A percentile compares a stretch with the other conserved stretches of the same genome.
These are phyloP conservation scores for Condylostoma magnum DNA, from an alignment of 169 alveolate species.

Conservation along the genomic window DNA sequence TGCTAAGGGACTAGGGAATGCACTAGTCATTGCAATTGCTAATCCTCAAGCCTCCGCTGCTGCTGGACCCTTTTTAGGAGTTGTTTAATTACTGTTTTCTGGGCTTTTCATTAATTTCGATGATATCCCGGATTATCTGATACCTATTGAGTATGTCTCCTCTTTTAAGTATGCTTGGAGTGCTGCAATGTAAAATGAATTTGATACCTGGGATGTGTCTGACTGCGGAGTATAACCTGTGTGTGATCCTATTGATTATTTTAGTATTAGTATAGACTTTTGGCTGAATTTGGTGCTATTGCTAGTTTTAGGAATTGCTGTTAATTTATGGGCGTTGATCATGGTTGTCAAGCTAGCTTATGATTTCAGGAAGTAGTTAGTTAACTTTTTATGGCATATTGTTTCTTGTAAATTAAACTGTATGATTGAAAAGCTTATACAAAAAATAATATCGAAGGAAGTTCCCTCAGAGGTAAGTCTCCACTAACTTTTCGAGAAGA, in stretches of 20 bases:
- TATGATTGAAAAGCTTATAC: no score
- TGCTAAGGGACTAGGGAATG: slow-evolving; percentile 25
- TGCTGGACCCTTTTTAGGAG: slow-evolving; percentile 44
- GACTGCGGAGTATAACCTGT: no score
- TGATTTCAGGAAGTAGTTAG: no score
- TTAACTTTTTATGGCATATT: no score
- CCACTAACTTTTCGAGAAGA: no score
- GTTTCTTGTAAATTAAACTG: no score
- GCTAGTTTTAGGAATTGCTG: background rate
- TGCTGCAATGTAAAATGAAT: slow-evolving; percentile 32
- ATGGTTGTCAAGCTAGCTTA: background rate
- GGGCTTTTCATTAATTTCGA: slow-evolving; percentile 70
- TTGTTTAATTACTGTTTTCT: slow-evolving; percentile 58
- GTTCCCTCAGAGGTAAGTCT: no score
- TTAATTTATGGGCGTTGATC: background rate
- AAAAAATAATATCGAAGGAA: no score
- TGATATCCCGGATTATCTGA: slow-evolving; percentile 63
- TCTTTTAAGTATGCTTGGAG: slow-evolving; percentile 64
- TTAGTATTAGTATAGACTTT: background rate
- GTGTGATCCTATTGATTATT: slow-evolving; percentile 25
- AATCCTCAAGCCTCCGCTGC: slow-evolving; percentile 18
- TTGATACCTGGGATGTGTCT: slow-evolving; percentile 3
- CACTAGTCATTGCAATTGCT: slow-evolving; percentile 18
- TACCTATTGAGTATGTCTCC: slow-evolving; percentile 61
- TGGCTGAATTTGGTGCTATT: slow-evolving; percentile 9